Percentiles rank a stretch among this genome's conserved stretches.
phyloP scores from a whole-genome alignment of 495 filamentous ascomycete species.

The Aspergillus steynii region DNA sequence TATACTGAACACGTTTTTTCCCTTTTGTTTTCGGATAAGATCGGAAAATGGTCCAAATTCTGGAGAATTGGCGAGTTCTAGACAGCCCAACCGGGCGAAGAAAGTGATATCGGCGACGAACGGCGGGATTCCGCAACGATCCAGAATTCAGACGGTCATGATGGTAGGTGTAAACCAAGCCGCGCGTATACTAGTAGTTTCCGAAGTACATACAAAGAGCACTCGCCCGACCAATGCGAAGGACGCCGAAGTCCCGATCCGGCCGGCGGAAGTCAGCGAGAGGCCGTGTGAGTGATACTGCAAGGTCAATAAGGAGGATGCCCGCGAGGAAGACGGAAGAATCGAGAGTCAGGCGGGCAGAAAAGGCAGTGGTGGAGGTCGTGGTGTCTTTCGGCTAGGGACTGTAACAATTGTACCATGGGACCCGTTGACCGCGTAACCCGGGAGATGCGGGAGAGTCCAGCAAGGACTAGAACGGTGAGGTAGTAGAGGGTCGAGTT shows the following conservation, averaged over 20 bases:
- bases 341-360: conserved; percentile 17
- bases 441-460: conserved; percentile 7
- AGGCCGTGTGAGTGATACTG: too few relatives aligned
- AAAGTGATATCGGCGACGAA: background rate
- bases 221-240: background rate
- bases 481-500: background rate
- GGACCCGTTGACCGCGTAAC: conserved; percentile 24
- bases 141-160: background rate
- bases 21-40: background rate
- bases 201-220: background rate
- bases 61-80: background rate
- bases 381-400: conserved; percentile 16
- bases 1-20: background rate
- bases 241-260: background rate
- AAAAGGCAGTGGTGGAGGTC: conserved; percentile 9
- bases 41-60: background rate
- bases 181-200: background rate
- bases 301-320: background rate
- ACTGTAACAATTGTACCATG: conserved; percentile 26
- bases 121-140: background rate
- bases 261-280: background rate
- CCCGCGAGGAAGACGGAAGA: background rate
- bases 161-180: background rate
- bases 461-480: conserved; percentile 4
- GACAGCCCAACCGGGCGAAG: background rate